Evolutionary conservation across 768 basidiomycete species (phyloP).

Genomic region (Clitopilus hobsonii): DNA sequence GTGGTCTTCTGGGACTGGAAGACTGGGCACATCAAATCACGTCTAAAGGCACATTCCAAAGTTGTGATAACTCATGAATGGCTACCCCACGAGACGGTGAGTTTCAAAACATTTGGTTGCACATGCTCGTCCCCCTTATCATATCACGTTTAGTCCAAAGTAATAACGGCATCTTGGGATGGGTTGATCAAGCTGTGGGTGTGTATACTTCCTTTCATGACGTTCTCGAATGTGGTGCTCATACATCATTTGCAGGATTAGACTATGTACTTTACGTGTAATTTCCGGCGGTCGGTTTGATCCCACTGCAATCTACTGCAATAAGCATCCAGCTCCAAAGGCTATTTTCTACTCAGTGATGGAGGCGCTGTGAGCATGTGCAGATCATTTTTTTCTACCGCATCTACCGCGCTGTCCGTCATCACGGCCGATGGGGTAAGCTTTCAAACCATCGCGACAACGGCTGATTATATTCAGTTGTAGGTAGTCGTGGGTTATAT

Average conservation of each 20-base stretch:
- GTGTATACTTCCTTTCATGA: slow-evolving; percentile 23
- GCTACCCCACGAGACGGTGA: slow-evolving; percentile 94
- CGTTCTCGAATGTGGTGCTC: slow-evolving; percentile 4
- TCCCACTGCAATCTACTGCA: background rate
- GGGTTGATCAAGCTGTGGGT: slow-evolving; percentile 98
- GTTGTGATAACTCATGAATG: slow-evolving; percentile 98
- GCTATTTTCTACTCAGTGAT: no score
- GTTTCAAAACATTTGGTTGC: slow-evolving; percentile 50
- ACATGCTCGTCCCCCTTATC: slow-evolving; percentile 5
- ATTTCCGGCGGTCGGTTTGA: background rate
- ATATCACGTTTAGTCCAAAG: slow-evolving; percentile 68
- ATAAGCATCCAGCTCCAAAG: no score
- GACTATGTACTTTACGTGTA: slow-evolving; percentile 6
- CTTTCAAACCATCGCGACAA: background rate
- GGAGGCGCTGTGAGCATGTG: no score
- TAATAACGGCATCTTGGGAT: slow-evolving; percentile 97
- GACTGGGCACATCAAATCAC: slow-evolving; percentile 91
- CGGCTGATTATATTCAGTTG: background rate
- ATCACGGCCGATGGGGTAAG: background rate
- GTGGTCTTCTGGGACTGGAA: slow-evolving; percentile 99
- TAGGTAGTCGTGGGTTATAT: background rate
- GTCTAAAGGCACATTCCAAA: slow-evolving; percentile 85
- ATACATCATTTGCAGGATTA: slow-evolving; percentile 31
- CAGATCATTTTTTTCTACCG: no score
- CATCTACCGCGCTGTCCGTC: background rate